Conservation (phyloP, 2,329 filamentous ascomycete species). For the Gremmenia infestans region DNA sequence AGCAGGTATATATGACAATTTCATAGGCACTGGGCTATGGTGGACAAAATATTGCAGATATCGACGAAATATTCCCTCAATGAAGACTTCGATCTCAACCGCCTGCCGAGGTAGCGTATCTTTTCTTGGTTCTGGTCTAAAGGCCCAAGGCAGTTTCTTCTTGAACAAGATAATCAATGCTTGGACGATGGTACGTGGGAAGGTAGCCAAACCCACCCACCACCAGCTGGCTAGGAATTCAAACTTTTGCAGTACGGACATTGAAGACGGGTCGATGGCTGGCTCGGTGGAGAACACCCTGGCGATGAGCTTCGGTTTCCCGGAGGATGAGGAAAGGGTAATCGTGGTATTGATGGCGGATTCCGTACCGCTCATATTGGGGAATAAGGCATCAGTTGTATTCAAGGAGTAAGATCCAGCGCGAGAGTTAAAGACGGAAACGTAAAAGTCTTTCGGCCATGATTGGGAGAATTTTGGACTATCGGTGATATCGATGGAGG, state of each 20-base stretch:
- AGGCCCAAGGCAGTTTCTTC: constrained; percentile 58
- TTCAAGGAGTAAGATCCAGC: constrained; percentile 50
- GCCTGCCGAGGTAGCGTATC: constrained; percentile 51
- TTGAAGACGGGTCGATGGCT: constrained; percentile 44
- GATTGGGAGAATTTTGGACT: constrained; percentile 39
- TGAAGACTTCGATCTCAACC: constrained; percentile 41
- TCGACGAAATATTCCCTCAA: constrained; percentile 44
- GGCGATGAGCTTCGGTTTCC: constrained; percentile 56
- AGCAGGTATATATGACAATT: constrained; percentile 49
- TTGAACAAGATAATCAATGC: constrained; percentile 53
- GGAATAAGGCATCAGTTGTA: constrained; percentile 44
- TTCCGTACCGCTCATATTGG: constrained; percentile 34
- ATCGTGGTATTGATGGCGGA: constrained; percentile 53
- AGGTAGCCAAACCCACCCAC: constrained; percentile 63
- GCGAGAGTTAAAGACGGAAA: constrained; percentile 68
- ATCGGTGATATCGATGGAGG: constrained; percentile 3
- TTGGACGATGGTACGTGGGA: constrained; percentile 60
- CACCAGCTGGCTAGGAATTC: constrained; percentile 53
- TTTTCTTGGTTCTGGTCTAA: constrained; percentile 55
- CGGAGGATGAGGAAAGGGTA: constrained; percentile 53
- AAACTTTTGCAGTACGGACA: constrained; percentile 40
- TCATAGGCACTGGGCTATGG: constrained; percentile 39
- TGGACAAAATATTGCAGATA: constrained; percentile 48
- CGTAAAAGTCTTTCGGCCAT: constrained; percentile 70
- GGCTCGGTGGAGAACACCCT: constrained; percentile 49